Base-by-base conservation (phyloP, 148 eudicot genomes). In the Pharnaceum exiguum region DNA sequence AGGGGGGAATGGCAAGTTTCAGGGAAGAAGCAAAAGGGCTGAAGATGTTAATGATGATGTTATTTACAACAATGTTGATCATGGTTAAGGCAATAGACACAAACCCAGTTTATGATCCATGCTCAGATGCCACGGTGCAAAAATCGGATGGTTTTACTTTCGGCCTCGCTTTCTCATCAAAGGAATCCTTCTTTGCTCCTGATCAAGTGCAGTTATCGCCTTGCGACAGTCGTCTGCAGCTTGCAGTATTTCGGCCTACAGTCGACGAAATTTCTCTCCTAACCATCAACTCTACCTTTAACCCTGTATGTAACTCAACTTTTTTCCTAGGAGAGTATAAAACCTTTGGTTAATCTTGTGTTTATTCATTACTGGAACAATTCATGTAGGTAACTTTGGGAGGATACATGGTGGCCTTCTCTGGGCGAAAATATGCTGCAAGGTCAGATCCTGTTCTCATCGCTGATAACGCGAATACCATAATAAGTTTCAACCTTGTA, bases 341-440 rank as follows among this genome's bases (percentile, higher is more conserved):
- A n/a, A n/a, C 4, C 3, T 53, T 35, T 19, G 54, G 13, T 32
- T 49, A 4, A 28, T 7, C 17, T 10, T 22, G 2, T 29, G 27
- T 16, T 15, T 22, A 46, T 42, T 35, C n/a, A n/a, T 24, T 32
- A 39, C 40, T 28, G n/a, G 27, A 32, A n/a, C n/a, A n/a, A 10
- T 2, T 55, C 11, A 11, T 59, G 68, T 45, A 88, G 97, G 65
- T 44, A 40, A 52, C 15, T 33, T 24, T 57, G 0, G 91, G 95
- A 48, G 89, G 87, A 24, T 77, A 79, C 51, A 90, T 90, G 97
- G 97, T 87, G n/a, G 97, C 97, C 16, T 90, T 90, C 80, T 91
- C 89, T 2, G 95, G 97, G 57, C 54, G 77, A 50, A 73, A 69
- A 69, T 78, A 78, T 45, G 93, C 97, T 19, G 95, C 97, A 60